Evolutionary conservation across 2,329 filamentous ascomycete genomes (phyloP), one percentile per base, ranked within the genome.

Genomic region (Colletotrichum abscissum): DNA sequence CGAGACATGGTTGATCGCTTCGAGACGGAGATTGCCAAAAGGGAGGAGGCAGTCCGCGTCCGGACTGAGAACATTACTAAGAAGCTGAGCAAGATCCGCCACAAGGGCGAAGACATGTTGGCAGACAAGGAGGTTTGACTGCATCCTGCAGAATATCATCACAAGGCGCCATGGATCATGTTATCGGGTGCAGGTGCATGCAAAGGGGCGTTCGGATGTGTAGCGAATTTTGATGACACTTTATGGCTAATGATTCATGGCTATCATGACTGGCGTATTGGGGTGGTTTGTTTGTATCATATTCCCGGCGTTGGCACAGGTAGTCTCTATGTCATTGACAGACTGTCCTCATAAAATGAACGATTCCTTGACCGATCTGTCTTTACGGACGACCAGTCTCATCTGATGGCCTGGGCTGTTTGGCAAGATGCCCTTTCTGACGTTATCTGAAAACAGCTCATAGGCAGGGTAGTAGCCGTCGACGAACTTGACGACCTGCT

Each of bases 401-500:
- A 94, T 82, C 79, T 94, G 92, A 74, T 86, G 84, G 7, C 86
- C 86, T 30, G 85, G 80, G 77, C 84, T 86, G 22, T 85, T 80
- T 1, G 80, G 69, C 74, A 93, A 89, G 35, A 92, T 83, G 1
- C 92, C 92, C 30, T 81, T 79, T 69, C 92, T 86, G 71, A 94
- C 79, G 22, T 85, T 86, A 35, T 91, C 88, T 1, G 88, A 88
- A 78, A 90, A 94, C 12, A 94, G 85, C 83, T 94, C 92, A 77
- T 94, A 94, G 1, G 91, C 91, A 4, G 92, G 92, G 77, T 92
- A 94, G 81, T 94, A 91, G 1, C 86, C 88, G 74, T 91, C 88
- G 35, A 91, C 93, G 81, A 98, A 98, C 59, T 88, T 86, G 69
- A 90, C 86, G 56, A 98, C 94, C 80, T 96, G 89, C 69, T 94